phyloP scores from a whole-genome alignment of 208 protist species.

The Leishmania amazonensis region DNA sequence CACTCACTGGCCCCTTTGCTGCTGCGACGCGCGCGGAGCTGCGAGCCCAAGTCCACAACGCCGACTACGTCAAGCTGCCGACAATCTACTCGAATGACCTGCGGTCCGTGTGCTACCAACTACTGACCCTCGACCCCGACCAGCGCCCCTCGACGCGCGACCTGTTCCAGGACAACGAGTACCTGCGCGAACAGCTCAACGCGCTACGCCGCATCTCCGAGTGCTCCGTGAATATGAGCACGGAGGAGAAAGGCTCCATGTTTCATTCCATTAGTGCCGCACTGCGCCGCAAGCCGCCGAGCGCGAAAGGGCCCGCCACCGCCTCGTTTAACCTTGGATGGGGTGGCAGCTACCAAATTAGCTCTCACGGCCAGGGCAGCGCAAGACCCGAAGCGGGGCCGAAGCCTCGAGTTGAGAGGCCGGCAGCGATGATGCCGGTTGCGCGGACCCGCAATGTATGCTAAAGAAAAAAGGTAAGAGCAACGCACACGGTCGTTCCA shows the following conservation, averaged over 20 bases:
- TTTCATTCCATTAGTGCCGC: slow-evolving; percentile 30
- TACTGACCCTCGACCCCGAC: slow-evolving; percentile 15
- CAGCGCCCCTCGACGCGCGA: slow-evolving; percentile 20
- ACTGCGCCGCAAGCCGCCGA: slow-evolving; percentile 13
- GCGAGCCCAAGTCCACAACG: slow-evolving; percentile 9
- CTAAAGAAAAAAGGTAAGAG: not conserved
- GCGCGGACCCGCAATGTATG: not conserved
- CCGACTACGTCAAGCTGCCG: slow-evolving; percentile 9
- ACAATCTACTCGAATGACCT: slow-evolving; percentile 9
- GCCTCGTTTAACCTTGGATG: not conserved
- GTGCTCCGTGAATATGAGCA: slow-evolving; percentile 29
- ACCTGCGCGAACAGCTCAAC: slow-evolving; percentile 27
- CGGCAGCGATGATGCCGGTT: not conserved
- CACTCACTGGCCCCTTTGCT: slow-evolving; percentile 68
- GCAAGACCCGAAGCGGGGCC: too few species aligned
- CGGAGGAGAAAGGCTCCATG: slow-evolving; percentile 22
- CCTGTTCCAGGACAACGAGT: slow-evolving; percentile 32
- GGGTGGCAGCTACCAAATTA: not conserved
- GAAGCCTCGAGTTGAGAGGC: not conserved
- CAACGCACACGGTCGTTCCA: not conserved
- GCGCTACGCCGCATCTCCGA: slow-evolving; percentile 32
- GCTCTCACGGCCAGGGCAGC: not conserved
- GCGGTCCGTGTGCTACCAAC: slow-evolving; percentile 21
- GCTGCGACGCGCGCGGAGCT: slow-evolving; percentile 32
- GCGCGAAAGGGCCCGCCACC: not conserved